phyloP scores from a whole-genome alignment of 192 early-diverging fungal species.

The Chytriomyces sp. region DNA sequence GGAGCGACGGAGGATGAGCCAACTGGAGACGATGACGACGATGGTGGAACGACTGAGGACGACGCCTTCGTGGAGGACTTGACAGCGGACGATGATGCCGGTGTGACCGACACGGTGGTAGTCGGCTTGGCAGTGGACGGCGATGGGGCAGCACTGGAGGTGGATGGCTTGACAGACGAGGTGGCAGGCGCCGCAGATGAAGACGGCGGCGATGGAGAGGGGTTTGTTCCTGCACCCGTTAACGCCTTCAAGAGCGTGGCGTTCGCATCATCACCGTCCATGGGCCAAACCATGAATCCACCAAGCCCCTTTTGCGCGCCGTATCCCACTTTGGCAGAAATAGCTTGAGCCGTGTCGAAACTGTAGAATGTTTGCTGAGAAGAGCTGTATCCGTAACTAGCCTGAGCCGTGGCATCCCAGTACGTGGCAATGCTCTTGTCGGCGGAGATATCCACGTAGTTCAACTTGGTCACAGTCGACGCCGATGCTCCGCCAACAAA shows the following conservation, averaged over 20 bases:
- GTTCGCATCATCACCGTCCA: conserved; percentile 15
- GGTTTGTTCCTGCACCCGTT: not conserved
- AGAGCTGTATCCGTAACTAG: conserved; percentile 32
- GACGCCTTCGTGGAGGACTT: not conserved
- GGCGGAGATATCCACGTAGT: conserved; percentile 9
- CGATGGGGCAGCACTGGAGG: not conserved
- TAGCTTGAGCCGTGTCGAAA: conserved; percentile 26
- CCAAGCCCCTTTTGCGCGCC: conserved; percentile 3
- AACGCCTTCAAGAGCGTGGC: conserved; percentile 1
- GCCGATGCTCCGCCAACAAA: not conserved
- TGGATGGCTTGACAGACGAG: not conserved
- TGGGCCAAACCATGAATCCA: conserved; percentile 22
- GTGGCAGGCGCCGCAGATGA: not conserved
- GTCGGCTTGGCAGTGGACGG: not conserved
- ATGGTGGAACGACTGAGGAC: not conserved
- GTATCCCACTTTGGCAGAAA: conserved; percentile 18
- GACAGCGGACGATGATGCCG: not conserved
- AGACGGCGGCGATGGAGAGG: not conserved
- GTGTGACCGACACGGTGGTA: not conserved
- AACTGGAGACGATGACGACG: not conserved
- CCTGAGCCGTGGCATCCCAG: conserved; percentile 36
- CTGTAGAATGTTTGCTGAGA: conserved; percentile 16
- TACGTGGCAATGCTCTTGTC: conserved; percentile 14
- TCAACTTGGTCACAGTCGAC: not conserved
- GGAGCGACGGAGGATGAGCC: too few species aligned